These are phyloP conservation scores for Crithidia fasciculata DNA, from an alignment of 208 protist genomes.

Conservation along the genomic window DNA sequence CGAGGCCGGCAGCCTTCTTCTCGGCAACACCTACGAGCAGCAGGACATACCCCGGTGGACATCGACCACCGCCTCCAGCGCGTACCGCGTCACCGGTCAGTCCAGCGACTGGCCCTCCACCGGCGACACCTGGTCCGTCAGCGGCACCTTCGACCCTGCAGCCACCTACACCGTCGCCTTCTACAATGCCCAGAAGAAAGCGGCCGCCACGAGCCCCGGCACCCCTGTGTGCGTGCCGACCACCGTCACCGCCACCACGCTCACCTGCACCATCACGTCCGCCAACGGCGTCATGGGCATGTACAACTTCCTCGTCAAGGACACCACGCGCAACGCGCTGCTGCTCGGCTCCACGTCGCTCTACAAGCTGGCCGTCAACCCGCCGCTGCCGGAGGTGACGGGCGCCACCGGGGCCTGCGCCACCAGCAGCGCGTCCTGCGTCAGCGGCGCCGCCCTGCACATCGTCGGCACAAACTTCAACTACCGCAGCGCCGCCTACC, in stretches of 20 bases:
- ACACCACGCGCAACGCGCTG: slow-evolving; percentile 19
- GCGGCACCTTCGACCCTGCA: slow-evolving; percentile 36
- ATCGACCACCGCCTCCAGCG: not conserved
- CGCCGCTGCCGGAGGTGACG: slow-evolving; percentile 33
- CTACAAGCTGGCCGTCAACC: slow-evolving; percentile 31
- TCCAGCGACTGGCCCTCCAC: slow-evolving; percentile 34
- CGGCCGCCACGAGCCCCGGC: slow-evolving; percentile 10
- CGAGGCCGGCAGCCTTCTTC: slow-evolving; percentile 22
- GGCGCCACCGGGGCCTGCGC: slow-evolving; percentile 36
- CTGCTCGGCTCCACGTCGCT: slow-evolving; percentile 34
- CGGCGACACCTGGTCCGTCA: slow-evolving; percentile 34
- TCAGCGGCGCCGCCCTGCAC: slow-evolving; percentile 24
- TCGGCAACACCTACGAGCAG: slow-evolving; percentile 8
- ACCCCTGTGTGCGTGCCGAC: slow-evolving; percentile 13
- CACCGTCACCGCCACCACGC: slow-evolving; percentile 18
- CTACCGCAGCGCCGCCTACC: slow-evolving; percentile 22
- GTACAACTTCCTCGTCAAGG: slow-evolving; percentile 39
- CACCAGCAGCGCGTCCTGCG: slow-evolving; percentile 31
- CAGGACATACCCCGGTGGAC: slow-evolving; percentile 3
- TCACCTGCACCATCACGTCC: slow-evolving; percentile 36
- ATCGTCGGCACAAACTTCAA: slow-evolving; percentile 43
- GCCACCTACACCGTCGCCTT: slow-evolving; percentile 37
- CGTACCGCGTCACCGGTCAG: slow-evolving; percentile 22
- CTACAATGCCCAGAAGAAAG: slow-evolving; percentile 31
- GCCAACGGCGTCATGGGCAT: slow-evolving; percentile 38